A percentile compares a stretch with the other conserved stretches of the same genome.
phyloP scores from a whole-genome alignment of 2,329 filamentous ascomycete genomes.

The Xylaria sp. region DNA sequence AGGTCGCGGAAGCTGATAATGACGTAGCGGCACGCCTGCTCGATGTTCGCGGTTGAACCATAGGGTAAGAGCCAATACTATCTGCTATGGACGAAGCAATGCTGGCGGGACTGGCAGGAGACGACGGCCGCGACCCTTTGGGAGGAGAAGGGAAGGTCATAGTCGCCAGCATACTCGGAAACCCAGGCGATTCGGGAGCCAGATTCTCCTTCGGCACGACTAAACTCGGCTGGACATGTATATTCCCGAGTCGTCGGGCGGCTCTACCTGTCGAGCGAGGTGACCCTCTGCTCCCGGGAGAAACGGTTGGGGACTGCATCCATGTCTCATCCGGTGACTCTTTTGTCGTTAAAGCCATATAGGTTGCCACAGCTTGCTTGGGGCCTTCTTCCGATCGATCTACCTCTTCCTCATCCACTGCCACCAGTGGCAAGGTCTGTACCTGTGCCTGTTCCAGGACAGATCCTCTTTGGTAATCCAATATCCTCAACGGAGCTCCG shows the following conservation, averaged over 20 bases:
- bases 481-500: constrained; percentile 2
- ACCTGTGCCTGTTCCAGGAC: constrained; percentile 11
- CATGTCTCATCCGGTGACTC: neutral
- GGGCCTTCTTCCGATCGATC: neutral
- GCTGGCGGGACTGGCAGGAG: constrained; percentile 37
- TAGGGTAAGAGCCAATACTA: constrained; percentile 16
- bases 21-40: constrained; percentile 39
- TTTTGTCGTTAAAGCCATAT: neutral
- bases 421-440: constrained; percentile 5
- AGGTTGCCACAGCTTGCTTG: neutral
- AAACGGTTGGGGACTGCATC: constrained; percentile 5
- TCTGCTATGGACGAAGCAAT: constrained; percentile 26
- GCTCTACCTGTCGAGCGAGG: constrained; percentile 9
- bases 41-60: constrained; percentile 40
- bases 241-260: constrained; percentile 21
- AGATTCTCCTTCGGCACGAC: constrained; percentile 37
- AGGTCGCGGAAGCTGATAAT: constrained; percentile 32
- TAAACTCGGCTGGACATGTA: constrained; percentile 32
- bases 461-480: neutral
- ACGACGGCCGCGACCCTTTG: constrained; percentile 39
- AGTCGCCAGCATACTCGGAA: constrained; percentile 46
- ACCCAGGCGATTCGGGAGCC: constrained; percentile 46
- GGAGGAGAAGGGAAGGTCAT: constrained; percentile 47
- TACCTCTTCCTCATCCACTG: constrained; percentile 9
- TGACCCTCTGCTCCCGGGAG: neutral